Percentiles rank a stretch among this genome's conserved stretches.
Evolutionary conservation across 2,329 filamentous ascomycete species (phyloP).

Genomic region (Sporothrix luriei): DNA sequence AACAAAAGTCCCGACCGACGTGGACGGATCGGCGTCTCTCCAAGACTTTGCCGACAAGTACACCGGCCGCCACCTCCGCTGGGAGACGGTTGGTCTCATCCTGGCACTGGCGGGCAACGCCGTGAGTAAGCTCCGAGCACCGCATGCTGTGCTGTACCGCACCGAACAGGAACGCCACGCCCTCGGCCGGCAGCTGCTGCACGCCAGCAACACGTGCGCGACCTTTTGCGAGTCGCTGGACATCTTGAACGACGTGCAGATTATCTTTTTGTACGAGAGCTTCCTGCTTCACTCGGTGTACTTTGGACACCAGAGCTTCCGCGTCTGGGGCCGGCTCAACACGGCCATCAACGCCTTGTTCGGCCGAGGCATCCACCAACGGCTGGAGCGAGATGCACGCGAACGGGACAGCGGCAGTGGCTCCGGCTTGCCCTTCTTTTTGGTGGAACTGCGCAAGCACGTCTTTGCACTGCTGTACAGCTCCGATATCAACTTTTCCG

Average conservation of each 20-base stretch:
- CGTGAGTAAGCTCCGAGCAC: slow-evolving; percentile 25
- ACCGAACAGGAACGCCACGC: slow-evolving; percentile 29
- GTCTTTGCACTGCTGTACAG: slow-evolving; percentile 29
- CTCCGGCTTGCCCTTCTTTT: slow-evolving; percentile 25
- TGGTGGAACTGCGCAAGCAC: slow-evolving; percentile 31
- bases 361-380: slow-evolving; percentile 29
- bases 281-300: slow-evolving; percentile 30
- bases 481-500: slow-evolving; percentile 54
- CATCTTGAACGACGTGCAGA: slow-evolving; percentile 30
- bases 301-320: slow-evolving; percentile 30
- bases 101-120: slow-evolving; percentile 28
- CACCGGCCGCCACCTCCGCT: slow-evolving; percentile 26
- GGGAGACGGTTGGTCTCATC: slow-evolving; percentile 30
- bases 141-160: slow-evolving; percentile 18
- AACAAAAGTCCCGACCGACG: slow-evolving; percentile 18
- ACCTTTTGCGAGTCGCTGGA: slow-evolving; percentile 30
- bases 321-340: slow-evolving; percentile 26
- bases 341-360: slow-evolving; percentile 30
- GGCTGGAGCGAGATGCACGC: not conserved
- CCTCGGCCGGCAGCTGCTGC: slow-evolving; percentile 23
- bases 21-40: slow-evolving; percentile 9
- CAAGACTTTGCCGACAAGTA: slow-evolving; percentile 28
- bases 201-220: slow-evolving; percentile 29
- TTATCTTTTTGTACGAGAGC: slow-evolving; percentile 31
- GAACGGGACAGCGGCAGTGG: not conserved